A percentile compares a stretch with the other conserved stretches of the same genome.
phyloP scores from a whole-genome alignment of 228 moss, liverwort and hornwort species.

The Sphagnum fallax region DNA sequence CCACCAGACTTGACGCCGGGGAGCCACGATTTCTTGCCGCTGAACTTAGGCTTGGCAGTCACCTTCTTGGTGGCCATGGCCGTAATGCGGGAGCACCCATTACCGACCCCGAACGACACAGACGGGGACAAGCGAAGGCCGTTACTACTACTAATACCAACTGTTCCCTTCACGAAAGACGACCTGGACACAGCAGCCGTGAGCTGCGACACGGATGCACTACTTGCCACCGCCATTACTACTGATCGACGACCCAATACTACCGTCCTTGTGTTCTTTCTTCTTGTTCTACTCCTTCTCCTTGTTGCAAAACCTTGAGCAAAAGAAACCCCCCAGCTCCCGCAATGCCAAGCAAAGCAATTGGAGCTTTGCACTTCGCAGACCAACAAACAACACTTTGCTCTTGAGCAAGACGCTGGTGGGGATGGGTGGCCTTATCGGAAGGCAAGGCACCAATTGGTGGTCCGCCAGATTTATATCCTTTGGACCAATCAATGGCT shows the following conservation, averaged over 20 bases:
- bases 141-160: conserved; percentile 16
- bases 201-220: conserved; percentile 63
- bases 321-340: too few species aligned
- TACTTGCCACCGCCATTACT: conserved; percentile 65
- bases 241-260: not conserved
- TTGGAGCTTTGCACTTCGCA: too few species aligned
- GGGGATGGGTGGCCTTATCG: too few species aligned
- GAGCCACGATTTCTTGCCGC: conserved; percentile 74
- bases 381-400: too few species aligned
- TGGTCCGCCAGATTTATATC: too few species aligned
- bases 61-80: conserved; percentile 87
- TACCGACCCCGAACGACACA: conserved; percentile 54
- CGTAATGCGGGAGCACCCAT: conserved; percentile 54
- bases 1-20: conserved; percentile 62
- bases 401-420: too few species aligned
- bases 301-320: too few species aligned
- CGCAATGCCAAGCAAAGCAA: too few species aligned
- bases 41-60: conserved; percentile 17
- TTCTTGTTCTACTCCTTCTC: too few species aligned
- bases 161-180: conserved; percentile 10
- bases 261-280: too few species aligned
- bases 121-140: conserved; percentile 41
- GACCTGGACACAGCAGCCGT: conserved; percentile 50
- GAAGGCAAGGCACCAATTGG: too few species aligned
- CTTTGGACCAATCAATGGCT: too few species aligned